Base-by-base conservation (phyloP, 192 early-diverging fungal genomes). In the Allomyces arbusculus region DNA sequence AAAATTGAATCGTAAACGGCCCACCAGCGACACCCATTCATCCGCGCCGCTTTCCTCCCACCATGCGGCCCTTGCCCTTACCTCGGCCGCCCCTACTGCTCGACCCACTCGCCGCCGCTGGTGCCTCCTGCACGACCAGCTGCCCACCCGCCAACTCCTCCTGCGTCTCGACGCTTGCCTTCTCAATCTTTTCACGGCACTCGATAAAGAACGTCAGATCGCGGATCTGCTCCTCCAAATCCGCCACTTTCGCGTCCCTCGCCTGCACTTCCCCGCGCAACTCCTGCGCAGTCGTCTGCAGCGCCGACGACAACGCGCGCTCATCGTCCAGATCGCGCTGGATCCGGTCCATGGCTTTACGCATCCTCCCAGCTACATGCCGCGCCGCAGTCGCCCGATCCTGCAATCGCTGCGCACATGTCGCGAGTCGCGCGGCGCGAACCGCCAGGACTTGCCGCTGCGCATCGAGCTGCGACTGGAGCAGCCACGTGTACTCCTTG, bases 141-240 rank as follows among this genome's bases (percentile, higher is more conserved):
- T 58, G 16, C 50, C 50, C 50, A 58, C 20, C 50, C 1, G 16
- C 20, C 50, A 58, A 14, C 50, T 58, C 16, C 50, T 58, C 16
- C 50, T 58, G 50, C 12, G 20, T 58, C 50, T 58, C 50, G 50
- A n/a, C 16, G 3, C 16, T n/a, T 16, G 50, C 50, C 16, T n/a
- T 58, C 50, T 86, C 77, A 19, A 85, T 65, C 69, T 84, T 75
- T 28, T 88, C 73, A 66, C 86, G 83, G 19, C 87, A 85, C 23
- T 90, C 83, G 33, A 98, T 71, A 69, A 86, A 94, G 65, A 89
- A 85, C 84, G 91, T 89, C 70, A 98, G 72, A 69, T 98, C 93
- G n/a, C 84, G 73, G 7, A 96, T 81, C 78, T 95, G 90, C 58
- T 94, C 92, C 67, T 79, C 77, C 67, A 93, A 68, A 24, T 93